Base-by-base conservation (phyloP, 768 basidiomycete genomes). In the Roridomyces roridus region DNA sequence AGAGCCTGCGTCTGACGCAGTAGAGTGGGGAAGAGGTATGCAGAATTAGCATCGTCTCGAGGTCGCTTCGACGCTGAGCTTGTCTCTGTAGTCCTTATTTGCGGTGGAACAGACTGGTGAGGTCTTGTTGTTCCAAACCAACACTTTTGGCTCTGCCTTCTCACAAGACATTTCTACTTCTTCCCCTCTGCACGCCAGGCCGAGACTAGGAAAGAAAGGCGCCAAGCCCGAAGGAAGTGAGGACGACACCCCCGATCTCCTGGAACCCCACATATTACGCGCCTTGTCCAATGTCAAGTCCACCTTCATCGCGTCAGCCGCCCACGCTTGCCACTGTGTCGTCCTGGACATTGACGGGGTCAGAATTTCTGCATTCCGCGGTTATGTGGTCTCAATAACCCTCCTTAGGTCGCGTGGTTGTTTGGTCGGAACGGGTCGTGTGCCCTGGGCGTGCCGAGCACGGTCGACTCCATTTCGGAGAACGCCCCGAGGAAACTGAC, bases 371-470 rank as follows among this genome's bases (percentile, higher is more conserved):
- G n/a, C n/a, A n/a, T n/a, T n/a, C n/a, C n/a, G n/a, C n/a, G n/a
- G n/a, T n/a, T n/a, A n/a, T n/a, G n/a, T n/a, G n/a, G n/a, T n/a
- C n/a, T n/a, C n/a, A n/a, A n/a, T n/a, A n/a, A n/a, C n/a, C n/a
- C n/a, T n/a, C n/a, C n/a, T n/a, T n/a, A n/a, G n/a, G n/a, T 83
- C 35, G 96, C 94, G 9, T 95, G 93, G 88, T 72, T 98, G 64
- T 92, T 96, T 68, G 96, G 96, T 7, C 86, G 94, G 49, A 94
- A 93, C 72, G 85, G 84, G 36, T 86, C 79, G 54, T 77, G 82
- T 53, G 82, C 83, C 39, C 80, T 94, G 4, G 90, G 91, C n/a
- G 74, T 85, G 9, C 65, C 82, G 14, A 77, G 20, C 46, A 50
- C 74, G 24, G 76, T 78, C 55, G 83, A 84, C 53, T 78, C 73